These are phyloP conservation scores for Eugenia klotzschiana DNA, from an alignment of 441 rosid species.

Conservation along the genomic window DNA sequence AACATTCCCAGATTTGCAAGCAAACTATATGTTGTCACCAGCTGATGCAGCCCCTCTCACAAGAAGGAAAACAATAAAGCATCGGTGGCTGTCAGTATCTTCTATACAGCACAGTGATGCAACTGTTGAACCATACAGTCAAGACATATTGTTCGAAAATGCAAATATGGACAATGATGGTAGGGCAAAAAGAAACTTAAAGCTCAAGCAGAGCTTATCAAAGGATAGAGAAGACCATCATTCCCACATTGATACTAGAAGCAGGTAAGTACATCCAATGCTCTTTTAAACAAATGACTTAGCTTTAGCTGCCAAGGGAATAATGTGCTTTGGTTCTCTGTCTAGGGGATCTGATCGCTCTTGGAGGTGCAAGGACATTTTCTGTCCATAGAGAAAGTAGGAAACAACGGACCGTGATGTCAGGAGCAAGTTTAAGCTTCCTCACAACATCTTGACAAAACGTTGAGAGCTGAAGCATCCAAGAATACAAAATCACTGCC, in stretches of 20 bases:
- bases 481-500: not conserved
- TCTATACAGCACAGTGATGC: conserved; percentile 13
- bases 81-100: conserved; percentile 9
- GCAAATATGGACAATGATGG: conserved; percentile 4
- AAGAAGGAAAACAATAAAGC: conserved; percentile 4
- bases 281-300: not conserved
- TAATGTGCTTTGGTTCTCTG: not conserved
- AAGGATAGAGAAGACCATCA: conserved; percentile 1
- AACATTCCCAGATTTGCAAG: not conserved
- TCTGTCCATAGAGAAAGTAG: conserved; percentile 3
- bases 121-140: conserved; percentile 14
- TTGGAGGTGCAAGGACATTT: conserved; percentile 15
- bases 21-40: not conserved
- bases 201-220: not conserved
- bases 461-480: not conserved
- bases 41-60: not conserved
- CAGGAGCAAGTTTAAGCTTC: not conserved
- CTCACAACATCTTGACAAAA: not conserved
- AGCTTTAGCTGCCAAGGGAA: not conserved
- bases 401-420: not conserved
- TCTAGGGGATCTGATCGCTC: conserved; percentile 6
- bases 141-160: conserved; percentile 14
- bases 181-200: conserved; percentile 2
- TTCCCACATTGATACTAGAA: not conserved
- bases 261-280: conserved; percentile 2